Percentiles rank a stretch among this genome's conserved stretches.
Conservation (phyloP, 2,329 filamentous ascomycete genomes). For the Exserohilum rostratum region DNA sequence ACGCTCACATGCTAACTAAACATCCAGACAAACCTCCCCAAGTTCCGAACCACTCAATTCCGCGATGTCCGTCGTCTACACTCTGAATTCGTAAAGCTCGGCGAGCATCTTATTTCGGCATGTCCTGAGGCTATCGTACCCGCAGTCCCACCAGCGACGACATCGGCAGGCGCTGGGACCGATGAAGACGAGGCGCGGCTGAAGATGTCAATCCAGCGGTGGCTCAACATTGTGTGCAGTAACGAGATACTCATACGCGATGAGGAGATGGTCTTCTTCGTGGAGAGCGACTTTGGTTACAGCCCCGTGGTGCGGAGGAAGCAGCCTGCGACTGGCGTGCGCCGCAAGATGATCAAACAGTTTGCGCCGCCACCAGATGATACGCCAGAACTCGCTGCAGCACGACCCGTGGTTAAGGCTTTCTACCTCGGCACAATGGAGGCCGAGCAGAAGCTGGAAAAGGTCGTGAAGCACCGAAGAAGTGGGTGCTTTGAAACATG, state of each 20-base stretch:
- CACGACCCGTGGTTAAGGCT: constrained; percentile 87
- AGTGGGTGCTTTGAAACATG: constrained; percentile 60
- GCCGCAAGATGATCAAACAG: constrained; percentile 95
- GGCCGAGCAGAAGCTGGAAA: constrained; percentile 94
- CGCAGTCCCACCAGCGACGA: constrained; percentile 91
- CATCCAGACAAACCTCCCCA: constrained; percentile 90
- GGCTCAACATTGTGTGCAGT: constrained; percentile 91
- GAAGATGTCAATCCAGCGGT: constrained; percentile 88
- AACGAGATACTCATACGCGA: constrained; percentile 94
- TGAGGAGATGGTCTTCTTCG: constrained; percentile 96
- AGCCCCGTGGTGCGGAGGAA: constrained; percentile 94
- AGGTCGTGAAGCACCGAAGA: constrained; percentile 87
- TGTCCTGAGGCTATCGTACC: constrained; percentile 95
- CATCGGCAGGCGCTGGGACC: constrained; percentile 90
- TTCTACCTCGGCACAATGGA: constrained; percentile 98
- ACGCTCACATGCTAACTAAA: constrained; percentile 12
- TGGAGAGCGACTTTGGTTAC: constrained; percentile 99
- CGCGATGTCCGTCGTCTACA: constrained; percentile 95
- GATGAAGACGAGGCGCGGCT: constrained; percentile 93
- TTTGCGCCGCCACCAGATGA: constrained; percentile 97
- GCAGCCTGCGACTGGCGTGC: constrained; percentile 93
- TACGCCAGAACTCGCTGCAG: constrained; percentile 89
- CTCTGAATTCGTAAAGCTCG: constrained; percentile 95
- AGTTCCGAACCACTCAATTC: constrained; percentile 97
- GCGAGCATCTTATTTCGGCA: constrained; percentile 93